These are phyloP conservation scores for Lyophyllum decastes DNA, from an alignment of 768 basidiomycete species.

Conservation along the genomic window DNA sequence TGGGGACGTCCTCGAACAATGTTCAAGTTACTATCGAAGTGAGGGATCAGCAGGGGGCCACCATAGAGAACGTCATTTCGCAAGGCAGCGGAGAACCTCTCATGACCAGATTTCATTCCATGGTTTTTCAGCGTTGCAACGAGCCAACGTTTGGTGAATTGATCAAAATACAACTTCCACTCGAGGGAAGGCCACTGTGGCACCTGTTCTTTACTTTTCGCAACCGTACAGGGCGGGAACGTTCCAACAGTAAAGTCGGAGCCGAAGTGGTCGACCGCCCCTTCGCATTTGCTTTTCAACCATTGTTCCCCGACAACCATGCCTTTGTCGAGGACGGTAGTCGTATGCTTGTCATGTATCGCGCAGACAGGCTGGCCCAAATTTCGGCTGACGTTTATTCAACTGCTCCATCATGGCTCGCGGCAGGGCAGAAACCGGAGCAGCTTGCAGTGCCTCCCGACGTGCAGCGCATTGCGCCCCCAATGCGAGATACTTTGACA, in stretches of 20 bases:
- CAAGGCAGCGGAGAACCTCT: conserved; percentile 85
- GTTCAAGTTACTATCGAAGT: conserved; percentile 94
- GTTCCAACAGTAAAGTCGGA: conserved; percentile 35
- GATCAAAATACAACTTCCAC: conserved; percentile 81
- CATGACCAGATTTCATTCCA: conserved; percentile 81
- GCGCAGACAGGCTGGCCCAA: conserved; percentile 68
- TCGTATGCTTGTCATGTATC: conserved; percentile 83
- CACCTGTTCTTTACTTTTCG: conserved; percentile 96
- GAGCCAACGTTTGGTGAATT: conserved; percentile 93
- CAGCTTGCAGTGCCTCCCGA: conserved; percentile 59
- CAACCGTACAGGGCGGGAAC: conserved; percentile 60
- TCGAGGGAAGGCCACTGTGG: conserved; percentile 69
- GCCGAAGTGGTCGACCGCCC: conserved; percentile 62
- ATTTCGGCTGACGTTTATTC: conserved; percentile 74
- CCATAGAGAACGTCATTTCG: conserved; percentile 72
- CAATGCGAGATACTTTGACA: conserved; percentile 74
- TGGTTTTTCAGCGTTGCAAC: conserved; percentile 87
- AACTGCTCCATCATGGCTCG: conserved; percentile 60
- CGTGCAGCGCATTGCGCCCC: conserved; percentile 63
- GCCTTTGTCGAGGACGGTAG: conserved; percentile 89
- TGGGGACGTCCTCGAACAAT: conserved; percentile 60
- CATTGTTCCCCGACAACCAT: conserved; percentile 73
- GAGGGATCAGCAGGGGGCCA: conserved; percentile 65
- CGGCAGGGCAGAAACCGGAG: conserved; percentile 59
- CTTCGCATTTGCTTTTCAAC: conserved; percentile 92